Percentiles rank a stretch among this genome's conserved stretches.
Evolutionary conservation across 1,139 yeast species (phyloP).

Genomic region (Suhomyces bokatorum): DNA sequence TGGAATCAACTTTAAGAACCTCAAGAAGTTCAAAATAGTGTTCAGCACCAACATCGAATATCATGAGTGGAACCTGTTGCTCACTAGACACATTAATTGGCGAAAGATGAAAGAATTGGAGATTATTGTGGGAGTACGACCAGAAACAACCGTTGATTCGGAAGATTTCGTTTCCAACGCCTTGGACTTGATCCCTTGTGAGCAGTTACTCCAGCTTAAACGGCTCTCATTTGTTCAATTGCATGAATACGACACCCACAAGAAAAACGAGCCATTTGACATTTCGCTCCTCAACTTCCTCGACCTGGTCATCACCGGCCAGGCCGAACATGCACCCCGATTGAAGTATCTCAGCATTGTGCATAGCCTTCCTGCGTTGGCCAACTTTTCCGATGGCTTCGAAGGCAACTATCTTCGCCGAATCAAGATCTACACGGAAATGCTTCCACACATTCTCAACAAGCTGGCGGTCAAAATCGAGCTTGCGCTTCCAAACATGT

Average conservation of each 20-base stretch:
- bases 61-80: constrained; percentile 8
- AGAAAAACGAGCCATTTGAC: constrained; percentile 58
- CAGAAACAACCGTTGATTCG: neutral
- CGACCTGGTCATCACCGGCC: constrained; percentile 22
- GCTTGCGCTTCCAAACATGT: constrained; percentile 55
- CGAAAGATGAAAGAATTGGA: constrained; percentile 23
- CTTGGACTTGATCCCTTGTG: constrained; percentile 13
- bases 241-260: constrained; percentile 47
- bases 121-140: constrained; percentile 24
- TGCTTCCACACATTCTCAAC: constrained; percentile 45
- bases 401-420: constrained; percentile 72
- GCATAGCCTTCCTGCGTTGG: constrained; percentile 49
- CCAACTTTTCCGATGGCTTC: constrained; percentile 50
- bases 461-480: constrained; percentile 28
- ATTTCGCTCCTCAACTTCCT: constrained; percentile 48
- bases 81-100: constrained; percentile 20
- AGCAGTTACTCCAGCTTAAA: constrained; percentile 21
- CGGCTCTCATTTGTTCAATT: constrained; percentile 51
- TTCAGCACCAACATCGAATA: constrained; percentile 13
- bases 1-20: constrained; percentile 1
- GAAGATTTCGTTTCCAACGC: constrained; percentile 9
- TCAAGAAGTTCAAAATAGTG: constrained; percentile 22
- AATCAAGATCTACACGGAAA: constrained; percentile 46
- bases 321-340: constrained; percentile 12
- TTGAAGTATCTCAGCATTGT: constrained; percentile 45